phyloP scores from a whole-genome alignment of 257 asterid genomes.

The Capsicum rhomboideum region DNA sequence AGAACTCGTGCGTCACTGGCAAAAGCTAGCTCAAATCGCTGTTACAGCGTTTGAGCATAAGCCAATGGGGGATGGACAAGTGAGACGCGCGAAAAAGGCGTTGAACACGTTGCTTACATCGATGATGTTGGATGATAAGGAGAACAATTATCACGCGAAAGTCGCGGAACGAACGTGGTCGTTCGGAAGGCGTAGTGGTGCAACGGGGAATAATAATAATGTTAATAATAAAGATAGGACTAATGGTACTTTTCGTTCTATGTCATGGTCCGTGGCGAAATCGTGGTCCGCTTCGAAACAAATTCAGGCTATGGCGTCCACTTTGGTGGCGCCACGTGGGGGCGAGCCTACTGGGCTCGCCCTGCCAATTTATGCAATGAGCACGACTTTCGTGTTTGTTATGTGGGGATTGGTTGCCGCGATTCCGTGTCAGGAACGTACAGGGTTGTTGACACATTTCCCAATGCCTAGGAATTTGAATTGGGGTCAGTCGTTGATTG shows the following conservation, averaged over 20 bases:
- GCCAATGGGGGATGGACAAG: slow-evolving; percentile 74
- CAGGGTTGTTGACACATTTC: slow-evolving; percentile 47
- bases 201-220: not conserved
- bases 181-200: slow-evolving; percentile 58
- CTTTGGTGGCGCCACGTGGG: slow-evolving; percentile 66
- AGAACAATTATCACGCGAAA: slow-evolving; percentile 33
- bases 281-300: slow-evolving; percentile 87
- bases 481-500: slow-evolving; percentile 62
- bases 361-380: slow-evolving; percentile 53
- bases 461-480: slow-evolving; percentile 41
- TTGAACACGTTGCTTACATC: slow-evolving; percentile 47
- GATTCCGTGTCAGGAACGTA: slow-evolving; percentile 77
- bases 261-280: slow-evolving; percentile 71
- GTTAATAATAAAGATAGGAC: slow-evolving; percentile 23
- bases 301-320: slow-evolving; percentile 60
- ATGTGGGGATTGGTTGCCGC: slow-evolving; percentile 92
- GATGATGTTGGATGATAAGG: slow-evolving; percentile 62
- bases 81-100: slow-evolving; percentile 60
- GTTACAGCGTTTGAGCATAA: slow-evolving; percentile 44
- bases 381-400: slow-evolving; percentile 49
- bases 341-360: slow-evolving; percentile 53
- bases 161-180: slow-evolving; percentile 64
- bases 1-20: slow-evolving; percentile 78
- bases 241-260: slow-evolving; percentile 39
- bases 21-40: slow-evolving; percentile 53